Evolutionary conservation across 306 rosid genomes (phyloP), one percentile per base, ranked within the genome.

Genomic region (Cicer bijugum): DNA sequence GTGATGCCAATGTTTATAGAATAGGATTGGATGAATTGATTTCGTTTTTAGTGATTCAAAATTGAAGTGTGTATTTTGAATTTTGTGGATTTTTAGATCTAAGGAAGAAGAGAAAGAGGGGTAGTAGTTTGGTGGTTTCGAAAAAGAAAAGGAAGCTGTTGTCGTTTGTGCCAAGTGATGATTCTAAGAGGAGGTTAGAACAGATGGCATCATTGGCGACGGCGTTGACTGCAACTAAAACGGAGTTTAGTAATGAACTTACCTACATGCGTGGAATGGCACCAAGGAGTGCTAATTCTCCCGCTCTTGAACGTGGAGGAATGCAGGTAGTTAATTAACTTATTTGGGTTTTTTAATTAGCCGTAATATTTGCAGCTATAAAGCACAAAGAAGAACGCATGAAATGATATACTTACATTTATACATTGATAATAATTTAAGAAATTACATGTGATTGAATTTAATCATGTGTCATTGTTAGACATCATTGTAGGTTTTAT

Each of bases 151-250:
- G 99, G 82, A 94, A 66, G 52, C 69, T 94, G 45, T 50, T 90
- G 50, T 75, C 97, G 0, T 94, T 82, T 67, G 59, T 16, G 12
- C 97, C 99, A 1, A 84, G 52, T 17, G 86, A 86, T 52, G 96
- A 94, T 75, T 77, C 87, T 1, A 28, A 74, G 0, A 85, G 96
- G 84, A 90, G 90, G 63, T 58, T 94, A 67, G 85, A 86, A 62
- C 97, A 94, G 82, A 94, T 94, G 99, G 96, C 95, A 0, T 94
- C 99, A 0, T 81, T 94, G 12, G 97, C 99, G 8, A 89, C 99
- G 0, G 99, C 99, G 7, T 74, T 94, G 82, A 94, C 79, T 1
- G 87, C 95, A 6, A 90, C 96, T 4, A 84, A 85, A 9, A 69
- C 99, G 1, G 80, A 86, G 53, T 94, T 86, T 79, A 85, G 96